Percentiles rank a stretch among this genome's conserved stretches.
phyloP scores from a whole-genome alignment of 345 rosid genomes.

The Brassica incana region DNA sequence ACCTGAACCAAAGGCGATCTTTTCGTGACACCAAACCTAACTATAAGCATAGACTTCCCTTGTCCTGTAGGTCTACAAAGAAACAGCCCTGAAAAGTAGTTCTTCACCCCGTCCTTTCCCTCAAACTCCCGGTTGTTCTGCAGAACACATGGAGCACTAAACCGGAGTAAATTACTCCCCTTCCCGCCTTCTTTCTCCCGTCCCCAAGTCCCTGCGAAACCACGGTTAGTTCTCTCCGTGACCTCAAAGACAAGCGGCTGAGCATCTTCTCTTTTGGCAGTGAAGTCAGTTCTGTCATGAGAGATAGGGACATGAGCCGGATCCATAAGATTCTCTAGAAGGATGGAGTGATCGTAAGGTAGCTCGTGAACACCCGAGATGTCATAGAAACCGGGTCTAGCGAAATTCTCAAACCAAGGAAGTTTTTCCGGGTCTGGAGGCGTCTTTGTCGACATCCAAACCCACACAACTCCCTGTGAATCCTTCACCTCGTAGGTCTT shows the following conservation, averaged over 20 bases:
- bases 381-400: slow-evolving; percentile 75
- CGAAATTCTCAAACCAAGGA: slow-evolving; percentile 90
- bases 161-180: slow-evolving; percentile 55
- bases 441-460: slow-evolving; percentile 82
- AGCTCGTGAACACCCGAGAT: slow-evolving; percentile 77
- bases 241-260: slow-evolving; percentile 76
- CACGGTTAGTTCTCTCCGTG: slow-evolving; percentile 64
- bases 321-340: slow-evolving; percentile 96
- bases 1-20: slow-evolving; percentile 49
- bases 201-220: slow-evolving; percentile 95
- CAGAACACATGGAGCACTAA: slow-evolving; percentile 83
- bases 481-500: slow-evolving; percentile 69
- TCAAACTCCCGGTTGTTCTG: slow-evolving; percentile 65
- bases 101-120: slow-evolving; percentile 65
- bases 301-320: slow-evolving; percentile 96
- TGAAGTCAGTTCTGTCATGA: slow-evolving; percentile 85
- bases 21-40: slow-evolving; percentile 74
- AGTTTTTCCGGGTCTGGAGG: slow-evolving; percentile 63
- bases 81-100: slow-evolving; percentile 75
- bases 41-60: slow-evolving; percentile 95
- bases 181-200: slow-evolving; percentile 53
- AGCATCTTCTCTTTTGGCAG: slow-evolving; percentile 86
- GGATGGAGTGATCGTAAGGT: slow-evolving; percentile 94
- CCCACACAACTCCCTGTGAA: slow-evolving; percentile 93
- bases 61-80: slow-evolving; percentile 97